Evolutionary conservation across 2,329 filamentous ascomycete genomes (phyloP).

Genomic region (Epichloe aotearoae): DNA sequence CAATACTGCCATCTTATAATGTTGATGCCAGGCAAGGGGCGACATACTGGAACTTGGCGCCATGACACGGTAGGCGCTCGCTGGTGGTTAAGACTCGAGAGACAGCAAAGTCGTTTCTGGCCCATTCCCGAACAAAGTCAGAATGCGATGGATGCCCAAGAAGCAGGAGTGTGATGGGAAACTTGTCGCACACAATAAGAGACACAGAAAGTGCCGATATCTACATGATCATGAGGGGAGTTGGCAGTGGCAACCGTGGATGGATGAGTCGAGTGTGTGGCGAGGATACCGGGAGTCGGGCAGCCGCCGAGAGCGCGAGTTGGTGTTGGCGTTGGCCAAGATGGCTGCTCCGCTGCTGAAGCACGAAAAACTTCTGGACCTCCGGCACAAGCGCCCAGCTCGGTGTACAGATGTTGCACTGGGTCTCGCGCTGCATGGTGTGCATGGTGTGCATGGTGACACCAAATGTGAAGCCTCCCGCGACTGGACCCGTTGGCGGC

Average conservation of each 20-base stretch:
- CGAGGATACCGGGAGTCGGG: not conserved
- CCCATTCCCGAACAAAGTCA: not conserved
- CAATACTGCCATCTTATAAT: not conserved
- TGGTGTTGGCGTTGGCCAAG: not conserved
- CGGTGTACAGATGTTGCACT: not conserved
- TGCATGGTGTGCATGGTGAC: not conserved
- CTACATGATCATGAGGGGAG: not conserved
- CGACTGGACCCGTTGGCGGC: no score
- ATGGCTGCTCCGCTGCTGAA: not conserved
- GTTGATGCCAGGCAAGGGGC: not conserved
- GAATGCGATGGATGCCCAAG: not conserved
- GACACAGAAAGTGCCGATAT: not conserved
- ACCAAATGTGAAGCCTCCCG: not conserved
- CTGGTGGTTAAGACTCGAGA: not conserved
- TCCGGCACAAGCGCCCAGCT: not conserved
- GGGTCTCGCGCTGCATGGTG: not conserved
- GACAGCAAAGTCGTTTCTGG: not conserved
- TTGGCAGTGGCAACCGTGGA: not conserved
- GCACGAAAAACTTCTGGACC: not conserved
- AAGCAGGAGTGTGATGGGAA: not conserved
- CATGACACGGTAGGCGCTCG: slow-evolving; percentile 1
- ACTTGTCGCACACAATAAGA: not conserved
- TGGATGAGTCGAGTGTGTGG: not conserved
- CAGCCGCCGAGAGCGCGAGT: not conserved
- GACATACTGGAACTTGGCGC: not conserved